A percentile compares a stretch with the other conserved stretches of the same genome.
These are phyloP conservation scores for Clavariopsis aquatica DNA, from an alignment of 495 filamentous ascomycete genomes.

Conservation along the genomic window DNA sequence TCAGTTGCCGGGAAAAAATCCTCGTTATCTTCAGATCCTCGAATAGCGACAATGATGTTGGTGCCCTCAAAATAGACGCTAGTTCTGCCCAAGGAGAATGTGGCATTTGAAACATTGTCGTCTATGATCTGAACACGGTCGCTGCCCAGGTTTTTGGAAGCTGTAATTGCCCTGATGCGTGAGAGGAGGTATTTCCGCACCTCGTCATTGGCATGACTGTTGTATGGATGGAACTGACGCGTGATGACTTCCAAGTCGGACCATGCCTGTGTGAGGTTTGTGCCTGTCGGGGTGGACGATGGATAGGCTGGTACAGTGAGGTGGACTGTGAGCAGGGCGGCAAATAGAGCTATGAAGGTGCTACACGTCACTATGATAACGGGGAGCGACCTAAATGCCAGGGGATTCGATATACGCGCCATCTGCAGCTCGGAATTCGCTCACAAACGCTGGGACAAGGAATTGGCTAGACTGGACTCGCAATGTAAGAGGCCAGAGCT, in stretches of 20 bases:
- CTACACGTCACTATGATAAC: conserved; percentile 45
- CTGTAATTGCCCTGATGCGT: conserved; percentile 68
- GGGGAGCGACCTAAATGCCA: conserved; percentile 57
- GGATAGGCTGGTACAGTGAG: conserved; percentile 72
- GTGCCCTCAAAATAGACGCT: conserved; percentile 86
- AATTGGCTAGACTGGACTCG: not conserved
- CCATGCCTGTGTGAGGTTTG: conserved; percentile 86
- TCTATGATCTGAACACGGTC: conserved; percentile 36
- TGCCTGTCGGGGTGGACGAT: conserved; percentile 56
- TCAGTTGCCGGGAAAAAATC: conserved; percentile 12
- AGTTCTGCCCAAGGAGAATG: conserved; percentile 50
- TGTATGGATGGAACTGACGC: conserved; percentile 82
- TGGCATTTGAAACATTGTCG: conserved; percentile 79
- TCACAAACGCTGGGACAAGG: conserved; percentile 17
- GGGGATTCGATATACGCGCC: conserved; percentile 50
- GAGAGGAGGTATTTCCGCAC: conserved; percentile 74
- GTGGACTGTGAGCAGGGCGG: conserved; percentile 66
- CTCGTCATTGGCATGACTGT: conserved; percentile 77
- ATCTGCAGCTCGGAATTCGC: conserved; percentile 23
- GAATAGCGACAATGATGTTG: conserved; percentile 90
- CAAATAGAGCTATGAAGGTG: conserved; percentile 47
- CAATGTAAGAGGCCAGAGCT: not conserved
- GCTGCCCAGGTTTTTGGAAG: conserved; percentile 50
- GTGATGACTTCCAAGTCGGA: conserved; percentile 74
- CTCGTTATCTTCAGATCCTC: conserved; percentile 70